A percentile compares a stretch with the other conserved stretches of the same genome.
These are phyloP conservation scores for Cadophora sp. DNA, from an alignment of 2,329 filamentous ascomycete species.

Conservation along the genomic window DNA sequence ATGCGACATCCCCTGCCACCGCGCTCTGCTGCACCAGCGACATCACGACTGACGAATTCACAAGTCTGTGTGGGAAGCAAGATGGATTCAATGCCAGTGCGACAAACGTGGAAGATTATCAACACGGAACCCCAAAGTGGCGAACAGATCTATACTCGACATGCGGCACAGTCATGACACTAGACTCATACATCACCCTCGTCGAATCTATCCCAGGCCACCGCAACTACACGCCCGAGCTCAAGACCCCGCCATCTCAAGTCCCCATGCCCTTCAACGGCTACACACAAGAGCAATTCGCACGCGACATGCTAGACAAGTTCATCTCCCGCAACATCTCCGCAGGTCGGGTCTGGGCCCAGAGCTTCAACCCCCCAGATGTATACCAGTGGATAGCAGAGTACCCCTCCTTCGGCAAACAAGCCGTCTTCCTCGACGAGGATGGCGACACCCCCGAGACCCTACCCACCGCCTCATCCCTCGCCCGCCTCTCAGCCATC, in stretches of 20 bases:
- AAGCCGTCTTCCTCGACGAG: slow-evolving; percentile 35
- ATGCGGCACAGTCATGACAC: slow-evolving; percentile 33
- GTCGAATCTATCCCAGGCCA: slow-evolving; percentile 29
- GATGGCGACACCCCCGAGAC: slow-evolving; percentile 24
- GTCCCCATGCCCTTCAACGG: slow-evolving; percentile 35
- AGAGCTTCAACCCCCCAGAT: slow-evolving; percentile 31
- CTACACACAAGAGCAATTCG: slow-evolving; percentile 36
- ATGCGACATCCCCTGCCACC: slow-evolving; percentile 22
- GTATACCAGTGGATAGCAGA: slow-evolving; percentile 35
- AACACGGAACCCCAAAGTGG: slow-evolving; percentile 29
- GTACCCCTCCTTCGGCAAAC: slow-evolving; percentile 30
- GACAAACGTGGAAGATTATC: slow-evolving; percentile 30
- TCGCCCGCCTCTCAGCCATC: slow-evolving; percentile 23
- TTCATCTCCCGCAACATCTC: slow-evolving; percentile 30
- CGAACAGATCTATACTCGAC: slow-evolving; percentile 34
- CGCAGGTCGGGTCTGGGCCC: slow-evolving; percentile 29
- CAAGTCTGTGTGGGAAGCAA: slow-evolving; percentile 32
- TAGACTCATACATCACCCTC: slow-evolving; percentile 32
- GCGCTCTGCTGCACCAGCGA: slow-evolving; percentile 36
- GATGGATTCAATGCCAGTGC: slow-evolving; percentile 34
- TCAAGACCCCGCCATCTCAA: slow-evolving; percentile 28
- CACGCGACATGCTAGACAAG: slow-evolving; percentile 32
- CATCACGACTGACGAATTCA: slow-evolving; percentile 32
- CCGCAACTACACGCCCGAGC: slow-evolving; percentile 35
- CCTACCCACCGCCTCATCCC: slow-evolving; percentile 9